phyloP scores from a whole-genome alignment of 78 protist genomes.

The Anaeramoeba flamelloides region DNA sequence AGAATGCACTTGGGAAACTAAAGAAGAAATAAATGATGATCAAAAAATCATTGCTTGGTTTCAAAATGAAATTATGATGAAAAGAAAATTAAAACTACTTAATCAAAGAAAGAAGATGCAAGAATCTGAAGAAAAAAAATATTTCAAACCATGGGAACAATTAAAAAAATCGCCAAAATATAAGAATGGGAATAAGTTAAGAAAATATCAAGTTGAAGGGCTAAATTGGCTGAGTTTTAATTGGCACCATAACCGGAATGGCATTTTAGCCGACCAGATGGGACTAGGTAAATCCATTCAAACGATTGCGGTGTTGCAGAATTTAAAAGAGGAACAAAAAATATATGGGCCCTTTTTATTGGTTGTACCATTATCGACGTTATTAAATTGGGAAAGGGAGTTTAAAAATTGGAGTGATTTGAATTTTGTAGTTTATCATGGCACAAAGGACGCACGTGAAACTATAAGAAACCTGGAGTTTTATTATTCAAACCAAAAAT shows the following conservation, averaged over 20 bases:
- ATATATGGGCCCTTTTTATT: conserved; percentile 27
- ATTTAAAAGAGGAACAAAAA: not conserved
- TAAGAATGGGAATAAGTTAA: not conserved
- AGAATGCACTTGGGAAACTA: conserved; percentile 64
- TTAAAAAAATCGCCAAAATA: not conserved
- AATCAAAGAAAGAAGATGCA: no score
- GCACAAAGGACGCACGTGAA: conserved; percentile 3
- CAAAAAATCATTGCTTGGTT: no score
- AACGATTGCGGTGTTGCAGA: not conserved
- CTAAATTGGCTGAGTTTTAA: not conserved
- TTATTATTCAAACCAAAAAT: not conserved
- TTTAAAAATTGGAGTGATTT: conserved; percentile 17
- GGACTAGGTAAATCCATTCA: conserved; percentile 5
- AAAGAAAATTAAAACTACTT: no score
- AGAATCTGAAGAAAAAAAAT: not conserved
- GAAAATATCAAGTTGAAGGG: conserved; percentile 1
- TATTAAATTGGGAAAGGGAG: conserved; percentile 27
- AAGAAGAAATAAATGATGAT: not conserved
- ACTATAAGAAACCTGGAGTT: not conserved
- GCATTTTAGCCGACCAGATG: conserved; percentile 19
- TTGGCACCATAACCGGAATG: not conserved
- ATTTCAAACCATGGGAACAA: not conserved
- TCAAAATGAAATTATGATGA: no score
- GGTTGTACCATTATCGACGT: conserved; percentile 27
- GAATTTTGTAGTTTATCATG: conserved; percentile 16